A percentile compares a stretch with the other conserved stretches of the same genome.
phyloP scores from a whole-genome alignment of 345 rosid species.

The Populus alba region DNA sequence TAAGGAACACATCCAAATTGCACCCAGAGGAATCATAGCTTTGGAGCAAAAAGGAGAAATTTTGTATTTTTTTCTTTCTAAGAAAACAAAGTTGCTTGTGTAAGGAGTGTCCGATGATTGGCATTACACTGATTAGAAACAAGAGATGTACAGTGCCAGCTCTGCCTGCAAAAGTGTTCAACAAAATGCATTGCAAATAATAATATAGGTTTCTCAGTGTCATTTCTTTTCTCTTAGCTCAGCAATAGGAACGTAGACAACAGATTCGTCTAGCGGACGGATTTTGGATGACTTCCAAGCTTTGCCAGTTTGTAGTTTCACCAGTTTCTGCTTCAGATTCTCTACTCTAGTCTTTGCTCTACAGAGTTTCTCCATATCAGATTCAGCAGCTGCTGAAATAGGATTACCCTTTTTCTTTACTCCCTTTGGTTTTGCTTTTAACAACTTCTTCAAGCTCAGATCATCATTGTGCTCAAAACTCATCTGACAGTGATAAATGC shows the following conservation, averaged over 20 bases:
- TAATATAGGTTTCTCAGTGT: constrained; percentile 3
- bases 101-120: neutral
- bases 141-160: constrained; percentile 6
- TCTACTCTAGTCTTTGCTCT: constrained; percentile 52
- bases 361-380: constrained; percentile 66
- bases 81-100: neutral
- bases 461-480: constrained; percentile 45
- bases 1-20: neutral
- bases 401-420: constrained; percentile 31
- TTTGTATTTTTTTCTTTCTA: neutral
- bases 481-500: constrained; percentile 31
- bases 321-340: constrained; percentile 45
- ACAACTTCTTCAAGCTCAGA: constrained; percentile 54
- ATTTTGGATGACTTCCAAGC: constrained; percentile 36
- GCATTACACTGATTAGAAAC: neutral
- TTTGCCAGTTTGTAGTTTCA: constrained; percentile 35
- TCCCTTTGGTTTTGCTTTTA: constrained; percentile 37
- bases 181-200: neutral
- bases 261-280: constrained; percentile 34
- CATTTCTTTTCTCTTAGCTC: constrained; percentile 56
- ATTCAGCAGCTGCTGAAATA: constrained; percentile 34
- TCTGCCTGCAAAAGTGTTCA: neutral
- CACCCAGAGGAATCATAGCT: no score
- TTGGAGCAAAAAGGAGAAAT: neutral
- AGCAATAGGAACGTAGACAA: constrained; percentile 70